Base-by-base conservation (phyloP, 2,329 filamentous ascomycete genomes). In the Stachybotrys chlorohalonatus region DNA sequence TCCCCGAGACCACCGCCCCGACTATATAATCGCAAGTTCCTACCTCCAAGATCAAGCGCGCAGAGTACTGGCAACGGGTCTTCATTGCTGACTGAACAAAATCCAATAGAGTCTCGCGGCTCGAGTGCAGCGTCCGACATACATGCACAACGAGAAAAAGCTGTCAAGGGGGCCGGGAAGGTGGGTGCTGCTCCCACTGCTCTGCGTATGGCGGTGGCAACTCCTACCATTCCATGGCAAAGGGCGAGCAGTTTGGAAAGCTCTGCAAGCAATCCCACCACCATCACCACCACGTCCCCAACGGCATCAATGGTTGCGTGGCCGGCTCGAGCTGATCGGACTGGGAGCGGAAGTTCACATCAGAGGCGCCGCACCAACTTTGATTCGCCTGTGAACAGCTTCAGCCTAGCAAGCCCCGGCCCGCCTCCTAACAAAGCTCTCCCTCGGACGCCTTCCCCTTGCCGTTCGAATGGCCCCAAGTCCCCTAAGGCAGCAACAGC, bases 341-440 rank as follows among this genome's bases (percentile, higher is more conserved):
- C 46, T 8, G n/a, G 9, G 7, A n/a, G 9, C n/a, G 46, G 46
- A 24, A 13, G 7, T n/a, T 16, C 46, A 47, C 8, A 47, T 16
- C 46, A 8, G 7, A 9, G 17, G 9, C 46, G 9, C 16, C 46
- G 6, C 46, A 47, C 15, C 8, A 11, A 16, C 46, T 24, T 24
- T 24, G n/a, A 47, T 24, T 8, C 16, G 5, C 55, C 59, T 1
- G 55, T 58, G 3, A 55, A 57, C n/a, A 54, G 64, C 49, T 54
- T 57, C 47, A 46, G 55, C 39, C 57, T 68, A 30, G 58, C 61
- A n/a, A 63, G 66, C 31, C 64, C 72, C 17, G 74, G 75, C 0
- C 75, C 78, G 0, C 75, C 76, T 0, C 77, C 77, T 0, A 74
- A 58, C 6, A 66, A 70, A n/a, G 73, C 73, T 3, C 68, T 79